Base-by-base conservation (phyloP, 371 early-diverging fungal genomes). In the Parasitella parasitica region DNA sequence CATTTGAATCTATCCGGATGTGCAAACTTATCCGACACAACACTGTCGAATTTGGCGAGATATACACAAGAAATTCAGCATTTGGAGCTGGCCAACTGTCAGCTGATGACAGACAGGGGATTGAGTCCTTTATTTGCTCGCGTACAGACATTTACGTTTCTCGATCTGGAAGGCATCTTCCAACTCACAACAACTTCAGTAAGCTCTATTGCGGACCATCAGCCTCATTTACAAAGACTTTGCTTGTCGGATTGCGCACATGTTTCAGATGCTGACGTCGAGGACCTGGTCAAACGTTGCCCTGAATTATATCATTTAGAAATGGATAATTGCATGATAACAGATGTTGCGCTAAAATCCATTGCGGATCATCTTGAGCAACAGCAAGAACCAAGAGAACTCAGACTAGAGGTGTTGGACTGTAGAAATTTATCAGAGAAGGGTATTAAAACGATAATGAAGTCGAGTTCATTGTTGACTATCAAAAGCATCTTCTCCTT, bases 161-260 rank as follows among this genome's bases (percentile, higher is more conserved):
- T 86, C 16, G 86, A 86, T 60, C 74, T 86, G n/a, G 86, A 86
- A 36, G 85, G 83, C 16, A 61, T 81, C 6, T 71, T 57, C 4
- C 75, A 74, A 3, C 70, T 86, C 22, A 84, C 86, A 2, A 79
- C 75, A 18, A 53, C 53, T 9, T 79, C 86, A 1, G 66, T 84
- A n/a, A 74, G 71, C 7, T 69, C 78, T 0, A 65, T 86, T 5
- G 80, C 85, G 1, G 70, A 65, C 9, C 59, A 75, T 35, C 76
- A 79, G 37, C 61, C 72, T 9, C 49, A 61, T 8, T 63, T 85
- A 8, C 63, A 67, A 18, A 59, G 71, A 8, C 64, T 85, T 12
- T 79, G 81, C 61, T 54, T 85, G 24, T 83, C 85, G n/a, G 79
- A 78, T 49, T 85, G 85, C 54, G 69, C 69, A n/a, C 78, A 81